phyloP scores from a whole-genome alignment of 2,329 filamentous ascomycete genomes.

The Trichophyton rubrum region DNA sequence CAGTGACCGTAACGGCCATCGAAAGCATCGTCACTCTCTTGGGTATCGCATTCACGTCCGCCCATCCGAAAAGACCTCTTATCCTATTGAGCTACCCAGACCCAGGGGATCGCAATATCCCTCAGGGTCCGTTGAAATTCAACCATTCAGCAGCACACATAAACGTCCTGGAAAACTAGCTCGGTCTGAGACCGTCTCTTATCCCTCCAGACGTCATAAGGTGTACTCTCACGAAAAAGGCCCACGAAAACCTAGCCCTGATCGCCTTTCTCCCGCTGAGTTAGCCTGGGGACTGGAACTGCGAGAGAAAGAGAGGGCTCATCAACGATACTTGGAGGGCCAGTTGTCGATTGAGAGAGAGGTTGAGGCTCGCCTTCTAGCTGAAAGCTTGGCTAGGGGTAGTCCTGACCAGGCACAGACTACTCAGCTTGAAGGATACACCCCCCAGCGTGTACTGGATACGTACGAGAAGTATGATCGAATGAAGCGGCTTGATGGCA shows the following conservation, averaged over 20 bases:
- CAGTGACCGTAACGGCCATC: slow-evolving; percentile 11
- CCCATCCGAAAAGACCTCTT: slow-evolving; percentile 12
- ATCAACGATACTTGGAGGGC: slow-evolving; percentile 8
- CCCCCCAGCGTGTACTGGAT: slow-evolving; percentile 2
- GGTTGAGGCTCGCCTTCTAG: slow-evolving; percentile 4
- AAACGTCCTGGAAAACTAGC: slow-evolving; percentile 1
- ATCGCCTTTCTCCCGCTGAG: background rate
- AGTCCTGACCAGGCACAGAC: background rate
- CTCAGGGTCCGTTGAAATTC: slow-evolving; percentile 16
- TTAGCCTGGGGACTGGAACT: slow-evolving; percentile 7
- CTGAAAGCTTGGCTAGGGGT: slow-evolving; percentile 5
- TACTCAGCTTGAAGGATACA: background rate
- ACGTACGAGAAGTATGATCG: slow-evolving; percentile 8
- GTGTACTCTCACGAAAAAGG: background rate
- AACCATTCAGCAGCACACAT: slow-evolving; percentile 17
- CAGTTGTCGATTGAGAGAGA: slow-evolving; percentile 7
- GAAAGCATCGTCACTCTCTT: slow-evolving; percentile 6
- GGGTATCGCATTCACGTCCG: slow-evolving; percentile 20
- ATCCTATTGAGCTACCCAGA: background rate
- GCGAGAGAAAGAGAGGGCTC: slow-evolving; percentile 7
- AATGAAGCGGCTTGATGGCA: slow-evolving; percentile 6
- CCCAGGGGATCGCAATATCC: slow-evolving; percentile 10
- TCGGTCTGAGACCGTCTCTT: slow-evolving; percentile 8
- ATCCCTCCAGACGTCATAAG: slow-evolving; percentile 1
- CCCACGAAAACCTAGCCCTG: background rate